phyloP scores from a whole-genome alignment of 768 basidiomycete species.

The Mrakia gelida region DNA sequence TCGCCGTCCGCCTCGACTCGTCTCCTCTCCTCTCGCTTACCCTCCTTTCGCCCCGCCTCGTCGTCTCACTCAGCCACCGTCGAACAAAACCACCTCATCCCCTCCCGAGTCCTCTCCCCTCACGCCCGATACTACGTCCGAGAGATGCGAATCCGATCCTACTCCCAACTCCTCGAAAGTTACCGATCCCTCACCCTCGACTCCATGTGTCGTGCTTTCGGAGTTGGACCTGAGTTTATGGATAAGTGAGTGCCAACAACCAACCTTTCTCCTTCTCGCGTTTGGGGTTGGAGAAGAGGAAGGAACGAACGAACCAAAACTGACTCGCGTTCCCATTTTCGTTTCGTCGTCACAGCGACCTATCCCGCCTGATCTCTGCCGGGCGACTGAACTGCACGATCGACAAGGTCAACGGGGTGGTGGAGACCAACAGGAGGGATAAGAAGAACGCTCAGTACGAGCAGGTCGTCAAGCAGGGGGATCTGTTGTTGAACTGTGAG shows the following conservation, averaged over 20 bases:
- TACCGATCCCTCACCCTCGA: slow-evolving; percentile 86
- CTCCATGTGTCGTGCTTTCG: slow-evolving; percentile 78
- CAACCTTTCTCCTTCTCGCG: neutral
- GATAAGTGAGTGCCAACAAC: slow-evolving; percentile 69
- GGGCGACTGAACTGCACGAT: slow-evolving; percentile 81
- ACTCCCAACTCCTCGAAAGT: slow-evolving; percentile 82
- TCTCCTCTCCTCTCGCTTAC: neutral
- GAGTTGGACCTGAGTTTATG: slow-evolving; percentile 80
- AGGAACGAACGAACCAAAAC: neutral
- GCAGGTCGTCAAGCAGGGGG: slow-evolving; percentile 87
- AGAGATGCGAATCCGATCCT: slow-evolving; percentile 94
- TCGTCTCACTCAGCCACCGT: slow-evolving; percentile 60
- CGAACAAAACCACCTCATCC: slow-evolving; percentile 80
- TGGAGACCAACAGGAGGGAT: slow-evolving; percentile 77
- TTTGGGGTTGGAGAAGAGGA: neutral
- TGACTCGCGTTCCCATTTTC: slow-evolving; percentile 15
- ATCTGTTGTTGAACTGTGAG: slow-evolving; percentile 70
- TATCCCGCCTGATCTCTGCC: slow-evolving; percentile 84
- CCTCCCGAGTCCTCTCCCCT: slow-evolving; percentile 75
- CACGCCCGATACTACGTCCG: slow-evolving; percentile 87
- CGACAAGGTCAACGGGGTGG: slow-evolving; percentile 90
- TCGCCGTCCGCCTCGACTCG: neutral
- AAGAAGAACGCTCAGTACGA: slow-evolving; percentile 84
- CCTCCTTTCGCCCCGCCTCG: neutral
- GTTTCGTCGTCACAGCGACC: slow-evolving; percentile 55